phyloP scores from a whole-genome alignment of 2,329 filamentous ascomycete genomes.

The Fusarium torreyae region DNA sequence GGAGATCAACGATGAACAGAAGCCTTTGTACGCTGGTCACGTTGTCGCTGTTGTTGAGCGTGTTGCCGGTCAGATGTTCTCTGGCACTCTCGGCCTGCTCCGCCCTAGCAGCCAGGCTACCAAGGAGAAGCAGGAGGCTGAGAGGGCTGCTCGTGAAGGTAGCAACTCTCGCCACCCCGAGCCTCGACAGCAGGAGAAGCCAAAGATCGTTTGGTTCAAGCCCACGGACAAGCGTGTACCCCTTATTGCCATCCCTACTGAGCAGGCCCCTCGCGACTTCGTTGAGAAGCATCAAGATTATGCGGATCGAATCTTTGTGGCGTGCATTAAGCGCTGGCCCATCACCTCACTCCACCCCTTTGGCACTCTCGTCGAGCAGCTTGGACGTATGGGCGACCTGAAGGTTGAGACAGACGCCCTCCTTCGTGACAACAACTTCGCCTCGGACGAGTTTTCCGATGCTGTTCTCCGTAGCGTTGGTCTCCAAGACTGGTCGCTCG shows the following conservation, averaged over 20 bases:
- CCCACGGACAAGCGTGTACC: conserved; percentile 99
- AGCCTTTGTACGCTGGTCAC: conserved; percentile 96
- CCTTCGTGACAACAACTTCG: conserved; percentile 98
- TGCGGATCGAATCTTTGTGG: conserved; percentile 97
- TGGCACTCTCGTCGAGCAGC: conserved; percentile 95
- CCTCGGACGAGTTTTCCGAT: conserved; percentile 96
- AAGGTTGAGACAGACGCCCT: conserved; percentile 98
- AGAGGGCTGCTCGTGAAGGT: conserved; percentile 91
- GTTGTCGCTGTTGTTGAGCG: conserved; percentile 98
- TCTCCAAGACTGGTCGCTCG: conserved; percentile 90
- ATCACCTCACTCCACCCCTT: conserved; percentile 99
- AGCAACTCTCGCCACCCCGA: conserved; percentile 79
- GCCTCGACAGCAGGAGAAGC: conserved; percentile 89
- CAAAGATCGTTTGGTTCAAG: conserved; percentile 99
- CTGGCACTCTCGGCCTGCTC: conserved; percentile 91
- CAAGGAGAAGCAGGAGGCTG: conserved; percentile 99
- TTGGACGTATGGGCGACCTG: conserved; percentile 96
- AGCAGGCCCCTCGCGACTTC: conserved; percentile 97
- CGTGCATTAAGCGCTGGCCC: conserved; percentile 99
- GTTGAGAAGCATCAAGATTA: conserved; percentile 99
- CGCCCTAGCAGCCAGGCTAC: conserved; percentile 98
- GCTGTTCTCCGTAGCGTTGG: conserved; percentile 94
- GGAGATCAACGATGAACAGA: conserved; percentile 98
- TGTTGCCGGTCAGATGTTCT: conserved; percentile 99
- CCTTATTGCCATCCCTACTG: conserved; percentile 96